Evolutionary conservation across 176 grass and related monocot species (phyloP).

Genomic region (Aechmea fasciata): DNA sequence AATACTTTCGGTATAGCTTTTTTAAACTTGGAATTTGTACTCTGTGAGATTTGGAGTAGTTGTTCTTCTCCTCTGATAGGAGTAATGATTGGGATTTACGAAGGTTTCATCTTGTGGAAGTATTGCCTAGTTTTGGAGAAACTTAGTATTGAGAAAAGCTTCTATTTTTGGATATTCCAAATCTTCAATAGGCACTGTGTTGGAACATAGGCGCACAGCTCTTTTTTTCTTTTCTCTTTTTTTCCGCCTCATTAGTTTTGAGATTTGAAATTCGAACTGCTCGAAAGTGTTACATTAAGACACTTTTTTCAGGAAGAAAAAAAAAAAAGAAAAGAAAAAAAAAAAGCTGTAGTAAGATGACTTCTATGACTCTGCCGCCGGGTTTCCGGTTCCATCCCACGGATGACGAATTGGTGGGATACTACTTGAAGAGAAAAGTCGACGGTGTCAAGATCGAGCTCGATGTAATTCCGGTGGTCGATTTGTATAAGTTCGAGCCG

Average conservation of each 20-base stretch:
- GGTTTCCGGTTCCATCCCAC: slow-evolving; percentile 98
- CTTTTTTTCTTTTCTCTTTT: background rate
- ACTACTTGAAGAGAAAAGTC: slow-evolving; percentile 93
- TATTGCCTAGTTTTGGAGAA: slow-evolving; percentile 26
- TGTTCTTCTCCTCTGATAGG: slow-evolving; percentile 11
- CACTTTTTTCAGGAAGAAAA: background rate
- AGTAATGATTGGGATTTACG: slow-evolving; percentile 51
- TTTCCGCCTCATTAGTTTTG: background rate
- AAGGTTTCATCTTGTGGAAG: slow-evolving; percentile 22
- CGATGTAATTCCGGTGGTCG: slow-evolving; percentile 79
- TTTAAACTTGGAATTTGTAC: background rate
- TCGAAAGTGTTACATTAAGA: background rate
- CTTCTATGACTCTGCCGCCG: slow-evolving; percentile 48
- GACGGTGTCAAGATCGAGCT: slow-evolving; percentile 80
- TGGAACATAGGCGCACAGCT: background rate
- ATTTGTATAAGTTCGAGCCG: slow-evolving; percentile 94
- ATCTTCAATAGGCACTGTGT: slow-evolving; percentile 43
- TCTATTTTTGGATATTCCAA: slow-evolving; percentile 93
- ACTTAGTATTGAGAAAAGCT: slow-evolving; percentile 42
- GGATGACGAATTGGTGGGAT: slow-evolving; percentile 82
- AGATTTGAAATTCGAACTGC: slow-evolving; percentile 11
- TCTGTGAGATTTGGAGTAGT: background rate
- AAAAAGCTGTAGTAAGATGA: slow-evolving; percentile 20
- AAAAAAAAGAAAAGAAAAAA: background rate
- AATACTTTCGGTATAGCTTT: background rate